Evolutionary conservation across 2,329 filamentous ascomycete genomes (phyloP), one percentile per base, ranked within the genome.

Genomic region (Aspergillus tubingensis): DNA sequence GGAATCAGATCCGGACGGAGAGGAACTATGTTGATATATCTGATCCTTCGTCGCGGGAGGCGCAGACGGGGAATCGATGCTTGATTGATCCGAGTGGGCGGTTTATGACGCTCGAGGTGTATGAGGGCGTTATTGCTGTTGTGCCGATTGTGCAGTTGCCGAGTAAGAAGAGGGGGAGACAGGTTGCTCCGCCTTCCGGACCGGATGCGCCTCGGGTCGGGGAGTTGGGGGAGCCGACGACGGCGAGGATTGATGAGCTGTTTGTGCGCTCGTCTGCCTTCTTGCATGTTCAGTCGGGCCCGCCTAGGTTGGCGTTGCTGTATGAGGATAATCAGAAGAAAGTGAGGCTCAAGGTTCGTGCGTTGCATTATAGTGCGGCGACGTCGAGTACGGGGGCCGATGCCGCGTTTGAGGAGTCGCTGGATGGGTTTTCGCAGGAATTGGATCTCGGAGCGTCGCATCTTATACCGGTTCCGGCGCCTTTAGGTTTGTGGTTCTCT

Each of bases 41-140:
- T 36, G 85, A 88, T 68, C 84, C 84, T 68, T 83, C 83, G 8
- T 82, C 85, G 30, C 77, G 91, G 55, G 90, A 96, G 70, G 89
- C 90, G 7, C 90, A 94, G 74, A 93, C 90, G 61, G 89, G 90
- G 67, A 91, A 96, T 75, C 85, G 90, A 69, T 94, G 91, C 68
- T 81, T 93, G 63, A 88, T 96, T 5, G 94, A 98, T 73, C 92
- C 92, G 0, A 89, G 88, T 0, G 88, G 90, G 6, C 79, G 81
- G 23, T 88, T 86, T 73, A 82, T 91, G 81, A 86, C 85, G 3
- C 72, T 91, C 63, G 87, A 90, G 70, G 79, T 90, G 7, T 89
- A 88, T 64, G 88, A 91, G 71, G 88, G 88, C 15, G 82, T 90
- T 5, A 79, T 90, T 36, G 88, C 85, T 11, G 81, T 90, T 11